Evolutionary conservation across 2,329 filamentous ascomycete species (phyloP), one percentile per base, ranked within the genome.

Genomic region (Acephala macrosclerotiorum): DNA sequence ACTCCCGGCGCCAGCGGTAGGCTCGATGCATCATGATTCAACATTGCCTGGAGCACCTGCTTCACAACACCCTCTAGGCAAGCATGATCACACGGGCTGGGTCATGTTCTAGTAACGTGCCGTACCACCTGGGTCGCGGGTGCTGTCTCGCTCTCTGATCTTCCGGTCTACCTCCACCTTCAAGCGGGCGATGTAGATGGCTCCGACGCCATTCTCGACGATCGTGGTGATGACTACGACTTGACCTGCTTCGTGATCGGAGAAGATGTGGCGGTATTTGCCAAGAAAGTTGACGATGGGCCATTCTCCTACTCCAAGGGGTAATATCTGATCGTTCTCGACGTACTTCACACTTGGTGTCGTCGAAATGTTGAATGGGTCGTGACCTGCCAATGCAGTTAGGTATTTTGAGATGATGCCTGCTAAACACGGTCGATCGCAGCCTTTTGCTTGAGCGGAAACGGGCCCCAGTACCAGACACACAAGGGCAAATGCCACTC

Each of bases 161-260:
- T 47, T 60, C n/a, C 47, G 20, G 55, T 60, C 35, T 6, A 22
- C 18, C 14, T 64, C 45, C 0, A 60, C 49, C 35, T 60, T 64
- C 14, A 64, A 35, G 18, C 62, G 56, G 9, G 47, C 56, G 8
- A 64, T 14, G 47, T 64, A 64, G 12, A 64, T 64, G 33, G 36
- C 62, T 1, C 56, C 35, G 16, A 64, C 33, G 6, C 35, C 47
- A 40, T 60, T 60, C 18, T 64, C 62, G 6, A 20, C 35, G 14
- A 64, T 60, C 1, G 62, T 60, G 8, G 62, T 64, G 33, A 64
- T 60, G 20, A 36, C 57, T 3, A 57, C 62, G 57, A 64, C 62
- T 20, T 64, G 56, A 7, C 62, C 57, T 3, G 57, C 38, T 18
- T 58, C 26, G 9, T 56, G 57, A 29, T 64, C 62, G 6, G 62